Conservation (phyloP, 495 filamentous ascomycete genomes). For the Aspergillus mulundensis region DNA sequence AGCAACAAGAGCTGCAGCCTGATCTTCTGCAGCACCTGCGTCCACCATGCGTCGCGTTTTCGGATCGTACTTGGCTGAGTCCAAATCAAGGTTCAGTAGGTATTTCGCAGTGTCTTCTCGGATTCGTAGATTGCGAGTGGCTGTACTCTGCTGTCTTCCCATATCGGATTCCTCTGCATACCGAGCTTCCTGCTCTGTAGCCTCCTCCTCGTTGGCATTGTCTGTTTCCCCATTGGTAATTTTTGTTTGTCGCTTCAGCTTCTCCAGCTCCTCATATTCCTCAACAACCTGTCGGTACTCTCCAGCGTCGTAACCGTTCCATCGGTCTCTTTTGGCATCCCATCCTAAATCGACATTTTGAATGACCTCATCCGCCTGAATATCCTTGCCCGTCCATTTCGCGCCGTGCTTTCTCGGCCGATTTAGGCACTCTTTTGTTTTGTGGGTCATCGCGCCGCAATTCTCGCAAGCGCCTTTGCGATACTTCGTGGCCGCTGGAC, state of each 20-base stretch:
- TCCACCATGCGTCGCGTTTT: constrained; percentile 96
- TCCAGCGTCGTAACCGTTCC: constrained; percentile 91
- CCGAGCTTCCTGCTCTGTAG: constrained; percentile 60
- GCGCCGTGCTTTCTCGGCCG: constrained; percentile 87
- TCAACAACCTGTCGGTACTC: constrained; percentile 83
- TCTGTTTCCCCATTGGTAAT: constrained; percentile 37
- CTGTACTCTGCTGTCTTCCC: constrained; percentile 82
- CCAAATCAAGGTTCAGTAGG: constrained; percentile 86
- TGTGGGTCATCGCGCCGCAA: constrained; percentile 95
- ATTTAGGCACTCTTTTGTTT: constrained; percentile 87
- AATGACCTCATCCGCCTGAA: constrained; percentile 86
- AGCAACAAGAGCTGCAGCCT: constrained; percentile 80
- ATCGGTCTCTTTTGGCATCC: constrained; percentile 98
- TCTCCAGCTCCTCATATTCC: constrained; percentile 82
- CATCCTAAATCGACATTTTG: constrained; percentile 83
- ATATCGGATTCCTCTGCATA: constrained; percentile 98
- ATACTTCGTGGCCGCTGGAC: constrained; percentile 87
- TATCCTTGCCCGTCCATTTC: constrained; percentile 88
- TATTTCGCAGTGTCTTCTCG: constrained; percentile 99
- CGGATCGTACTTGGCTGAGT: constrained; percentile 96
- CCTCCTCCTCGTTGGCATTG: constrained; percentile 50
- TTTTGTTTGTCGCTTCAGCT: constrained; percentile 60
- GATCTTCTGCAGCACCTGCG: constrained; percentile 74
- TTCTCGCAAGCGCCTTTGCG: constrained; percentile 98
- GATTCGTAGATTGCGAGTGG: constrained; percentile 85